Percentiles rank a stretch among this genome's conserved stretches.
These are phyloP conservation scores for Saccharomycopsis fodiens DNA, from an alignment of 805 yeast genomes.

Conservation along the genomic window DNA sequence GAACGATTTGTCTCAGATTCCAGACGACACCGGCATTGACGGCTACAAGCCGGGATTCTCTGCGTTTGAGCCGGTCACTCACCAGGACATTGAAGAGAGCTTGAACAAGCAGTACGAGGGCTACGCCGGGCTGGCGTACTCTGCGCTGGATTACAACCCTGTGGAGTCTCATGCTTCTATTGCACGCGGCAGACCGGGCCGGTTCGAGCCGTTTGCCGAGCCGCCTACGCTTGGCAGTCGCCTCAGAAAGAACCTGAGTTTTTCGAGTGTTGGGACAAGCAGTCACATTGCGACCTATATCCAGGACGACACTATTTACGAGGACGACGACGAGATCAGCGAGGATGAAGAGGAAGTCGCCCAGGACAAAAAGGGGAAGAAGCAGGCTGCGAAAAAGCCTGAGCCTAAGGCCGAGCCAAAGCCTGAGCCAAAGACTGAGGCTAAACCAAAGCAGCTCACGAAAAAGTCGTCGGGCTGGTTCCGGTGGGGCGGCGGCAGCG, in stretches of 20 bases:
- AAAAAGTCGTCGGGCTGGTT: constrained; percentile 32
- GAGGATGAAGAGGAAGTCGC: constrained; percentile 17
- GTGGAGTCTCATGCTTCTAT: not conserved
- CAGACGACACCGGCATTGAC: not conserved
- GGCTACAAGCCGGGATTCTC: constrained; percentile 4
- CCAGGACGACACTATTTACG: constrained; percentile 21
- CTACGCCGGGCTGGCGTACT: constrained; percentile 10
- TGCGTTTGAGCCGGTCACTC: constrained; percentile 21
- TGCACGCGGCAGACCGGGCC: not conserved
- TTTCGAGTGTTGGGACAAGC: constrained; percentile 18
- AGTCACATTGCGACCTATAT: constrained; percentile 18
- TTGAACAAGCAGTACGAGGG: constrained; percentile 6
- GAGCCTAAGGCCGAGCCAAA: not conserved
- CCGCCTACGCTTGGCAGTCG: constrained; percentile 1
- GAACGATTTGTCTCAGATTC: constrained; percentile 1
- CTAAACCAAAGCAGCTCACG: not conserved
- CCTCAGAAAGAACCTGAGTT: constrained; percentile 6
- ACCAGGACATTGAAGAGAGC: constrained; percentile 18
- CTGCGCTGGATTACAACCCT: constrained; percentile 13
- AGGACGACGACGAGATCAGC: constrained; percentile 19
- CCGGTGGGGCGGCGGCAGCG: constrained; percentile 52
- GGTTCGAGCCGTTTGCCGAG: constrained; percentile 11
- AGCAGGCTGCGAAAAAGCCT: constrained; percentile 2
- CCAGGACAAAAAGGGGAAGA: not conserved
- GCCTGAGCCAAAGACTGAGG: not conserved